Conservation (phyloP, 306 rosid genomes). For the Vigna nakashimae region DNA sequence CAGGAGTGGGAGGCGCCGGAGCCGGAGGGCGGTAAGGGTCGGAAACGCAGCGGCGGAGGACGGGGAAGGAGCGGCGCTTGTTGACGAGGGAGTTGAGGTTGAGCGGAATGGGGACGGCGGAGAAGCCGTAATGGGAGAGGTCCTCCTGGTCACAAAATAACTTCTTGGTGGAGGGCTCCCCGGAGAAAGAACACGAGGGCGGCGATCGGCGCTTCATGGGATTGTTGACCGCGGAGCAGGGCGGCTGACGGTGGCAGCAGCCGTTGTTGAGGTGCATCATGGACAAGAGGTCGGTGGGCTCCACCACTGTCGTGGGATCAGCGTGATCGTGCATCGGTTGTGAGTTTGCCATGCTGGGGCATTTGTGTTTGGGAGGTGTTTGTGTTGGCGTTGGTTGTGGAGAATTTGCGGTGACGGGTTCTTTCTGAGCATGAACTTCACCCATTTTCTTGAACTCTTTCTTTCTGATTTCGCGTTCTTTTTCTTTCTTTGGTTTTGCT, state of each 20-base stretch:
- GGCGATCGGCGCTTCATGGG: constrained; percentile 47
- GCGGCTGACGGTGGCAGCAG: constrained; percentile 5
- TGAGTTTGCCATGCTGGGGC: not conserved
- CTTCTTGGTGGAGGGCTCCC: constrained; percentile 44
- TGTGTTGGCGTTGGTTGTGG: not conserved
- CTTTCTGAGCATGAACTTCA: constrained; percentile 7
- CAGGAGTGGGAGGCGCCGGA: not conserved
- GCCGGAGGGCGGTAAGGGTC: not conserved
- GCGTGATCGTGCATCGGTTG: not conserved
- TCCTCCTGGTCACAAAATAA: constrained; percentile 36
- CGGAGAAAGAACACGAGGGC: not conserved
- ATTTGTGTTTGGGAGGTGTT: not conserved
- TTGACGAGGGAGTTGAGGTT: not conserved
- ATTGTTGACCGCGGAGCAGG: constrained; percentile 25
- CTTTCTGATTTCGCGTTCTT: not conserved
- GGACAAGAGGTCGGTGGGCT: constrained; percentile 35
- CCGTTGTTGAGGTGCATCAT: constrained; percentile 41
- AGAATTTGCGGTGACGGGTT: not conserved
- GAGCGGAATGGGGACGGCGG: constrained; percentile 45
- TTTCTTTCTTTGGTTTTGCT: not conserved
- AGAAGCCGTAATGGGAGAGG: constrained; percentile 36
- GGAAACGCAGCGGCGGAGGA: constrained; percentile 42
- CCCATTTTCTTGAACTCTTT: constrained; percentile 8
- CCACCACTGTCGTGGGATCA: not conserved
- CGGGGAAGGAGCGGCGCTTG: not conserved